These are phyloP conservation scores for Cercospora zeae-maydis DNA, from an alignment of 2,329 filamentous ascomycete genomes.

Conservation along the genomic window DNA sequence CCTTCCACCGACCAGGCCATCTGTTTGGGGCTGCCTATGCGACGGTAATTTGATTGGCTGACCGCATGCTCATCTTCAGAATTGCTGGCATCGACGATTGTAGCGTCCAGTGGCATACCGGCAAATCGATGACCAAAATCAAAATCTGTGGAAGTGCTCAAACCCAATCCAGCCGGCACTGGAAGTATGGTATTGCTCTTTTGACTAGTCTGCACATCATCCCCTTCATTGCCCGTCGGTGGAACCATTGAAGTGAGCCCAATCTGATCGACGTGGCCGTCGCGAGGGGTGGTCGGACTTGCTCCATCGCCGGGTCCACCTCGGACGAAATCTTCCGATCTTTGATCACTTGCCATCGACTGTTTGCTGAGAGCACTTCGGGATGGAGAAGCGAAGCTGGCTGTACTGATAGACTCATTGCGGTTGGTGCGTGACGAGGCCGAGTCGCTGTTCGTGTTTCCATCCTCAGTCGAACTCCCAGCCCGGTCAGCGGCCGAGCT, in stretches of 20 bases:
- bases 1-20: not conserved
- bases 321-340: conserved; percentile 18
- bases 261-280: not conserved
- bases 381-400: conserved; percentile 2
- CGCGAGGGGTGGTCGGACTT: conserved; percentile 3
- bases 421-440: not conserved
- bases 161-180: conserved; percentile 15
- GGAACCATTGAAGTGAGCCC: not conserved
- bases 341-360: conserved; percentile 12
- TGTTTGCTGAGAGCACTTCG: conserved; percentile 2
- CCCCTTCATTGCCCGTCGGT: not conserved
- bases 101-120: not conserved
- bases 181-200: conserved; percentile 8
- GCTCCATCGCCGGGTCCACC: conserved; percentile 8
- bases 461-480: not conserved
- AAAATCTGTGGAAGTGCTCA: conserved; percentile 20
- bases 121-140: conserved; percentile 14
- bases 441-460: not conserved
- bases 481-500: not conserved
- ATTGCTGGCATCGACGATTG: conserved; percentile 4
- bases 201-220: not conserved
- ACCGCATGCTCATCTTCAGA: not conserved
- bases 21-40: not conserved
- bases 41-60: not conserved
- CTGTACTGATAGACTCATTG: not conserved